Conservation (phyloP, 805 yeast species). For the Saccharomycopsis olivae region DNA sequence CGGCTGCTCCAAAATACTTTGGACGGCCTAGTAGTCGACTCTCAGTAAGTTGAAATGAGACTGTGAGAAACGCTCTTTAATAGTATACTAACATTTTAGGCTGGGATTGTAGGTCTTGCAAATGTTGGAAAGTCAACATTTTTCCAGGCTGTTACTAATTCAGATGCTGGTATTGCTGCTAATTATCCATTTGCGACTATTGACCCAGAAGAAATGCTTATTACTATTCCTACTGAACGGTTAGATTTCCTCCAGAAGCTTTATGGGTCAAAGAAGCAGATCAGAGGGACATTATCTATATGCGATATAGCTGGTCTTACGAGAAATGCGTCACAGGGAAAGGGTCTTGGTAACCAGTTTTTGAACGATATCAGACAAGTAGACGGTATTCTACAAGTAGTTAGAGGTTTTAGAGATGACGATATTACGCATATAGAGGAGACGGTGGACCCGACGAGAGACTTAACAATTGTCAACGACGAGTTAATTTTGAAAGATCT, state of each 20-base stretch:
- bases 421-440: constrained; percentile 70
- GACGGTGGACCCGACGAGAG: constrained; percentile 65
- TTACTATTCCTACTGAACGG: constrained; percentile 57
- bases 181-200: constrained; percentile 97
- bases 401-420: constrained; percentile 63
- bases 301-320: constrained; percentile 79
- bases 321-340: constrained; percentile 74
- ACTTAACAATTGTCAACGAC: constrained; percentile 63
- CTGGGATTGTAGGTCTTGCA: constrained; percentile 71
- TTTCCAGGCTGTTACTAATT: constrained; percentile 92
- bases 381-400: constrained; percentile 74
- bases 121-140: constrained; percentile 94
- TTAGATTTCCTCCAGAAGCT: constrained; percentile 43
- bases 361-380: constrained; percentile 69
- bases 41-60: constrained; percentile 2
- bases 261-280: constrained; percentile 50
- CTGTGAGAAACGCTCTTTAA: background rate
- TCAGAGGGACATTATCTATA: constrained; percentile 60
- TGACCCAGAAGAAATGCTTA: constrained; percentile 90
- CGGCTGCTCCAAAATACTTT: constrained; percentile 5
- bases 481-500: constrained; percentile 71
- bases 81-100: constrained; percentile 14
- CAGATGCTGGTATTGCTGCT: constrained; percentile 91
- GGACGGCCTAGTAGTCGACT: constrained; percentile 17
- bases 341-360: constrained; percentile 76